Conservation (phyloP, 768 basidiomycete species). For the Myochromella boudieri region DNA sequence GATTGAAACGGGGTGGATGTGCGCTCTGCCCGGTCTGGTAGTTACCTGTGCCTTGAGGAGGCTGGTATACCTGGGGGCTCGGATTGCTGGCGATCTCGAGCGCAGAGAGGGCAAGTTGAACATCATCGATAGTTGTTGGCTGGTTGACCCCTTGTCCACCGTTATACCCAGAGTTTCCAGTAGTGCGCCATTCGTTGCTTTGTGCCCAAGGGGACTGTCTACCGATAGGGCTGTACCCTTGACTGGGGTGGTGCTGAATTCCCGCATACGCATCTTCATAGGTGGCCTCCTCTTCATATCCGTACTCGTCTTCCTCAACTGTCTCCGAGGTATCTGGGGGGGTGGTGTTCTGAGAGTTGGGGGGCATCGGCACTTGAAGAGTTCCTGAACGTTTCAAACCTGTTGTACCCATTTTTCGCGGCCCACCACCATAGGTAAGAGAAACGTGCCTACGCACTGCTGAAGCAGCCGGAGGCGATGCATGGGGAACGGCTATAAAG, state of each 20-base stretch:
- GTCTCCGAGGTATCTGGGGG: slow-evolving; percentile 39
- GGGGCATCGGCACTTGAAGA: slow-evolving; percentile 53
- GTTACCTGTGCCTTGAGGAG: slow-evolving; percentile 24
- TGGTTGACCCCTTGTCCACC: slow-evolving; percentile 19
- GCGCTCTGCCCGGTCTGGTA: slow-evolving; percentile 49
- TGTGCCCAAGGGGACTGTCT: slow-evolving; percentile 69
- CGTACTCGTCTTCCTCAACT: slow-evolving; percentile 55
- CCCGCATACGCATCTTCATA: slow-evolving; percentile 56
- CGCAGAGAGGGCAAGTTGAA: slow-evolving; percentile 69
- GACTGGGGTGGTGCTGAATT: slow-evolving; percentile 42
- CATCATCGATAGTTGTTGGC: slow-evolving; percentile 63
- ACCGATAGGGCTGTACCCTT: slow-evolving; percentile 62
- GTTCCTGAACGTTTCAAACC: slow-evolving; percentile 78
- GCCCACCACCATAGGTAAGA: slow-evolving; percentile 65
- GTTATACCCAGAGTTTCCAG: slow-evolving; percentile 20
- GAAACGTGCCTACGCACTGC: slow-evolving; percentile 80
- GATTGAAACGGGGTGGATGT: slow-evolving; percentile 73
- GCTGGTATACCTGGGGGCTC: slow-evolving; percentile 25
- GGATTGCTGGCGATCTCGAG: slow-evolving; percentile 56
- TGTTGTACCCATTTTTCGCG: slow-evolving; percentile 45
- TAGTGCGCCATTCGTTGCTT: slow-evolving; percentile 59
- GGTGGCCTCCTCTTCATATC: slow-evolving; percentile 47
- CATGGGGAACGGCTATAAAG: slow-evolving; percentile 47
- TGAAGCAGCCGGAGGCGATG: slow-evolving; percentile 69
- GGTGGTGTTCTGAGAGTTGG: slow-evolving; percentile 35